Conservation (phyloP, 2,329 filamentous ascomycete species). For the Zasmidium cellare region DNA sequence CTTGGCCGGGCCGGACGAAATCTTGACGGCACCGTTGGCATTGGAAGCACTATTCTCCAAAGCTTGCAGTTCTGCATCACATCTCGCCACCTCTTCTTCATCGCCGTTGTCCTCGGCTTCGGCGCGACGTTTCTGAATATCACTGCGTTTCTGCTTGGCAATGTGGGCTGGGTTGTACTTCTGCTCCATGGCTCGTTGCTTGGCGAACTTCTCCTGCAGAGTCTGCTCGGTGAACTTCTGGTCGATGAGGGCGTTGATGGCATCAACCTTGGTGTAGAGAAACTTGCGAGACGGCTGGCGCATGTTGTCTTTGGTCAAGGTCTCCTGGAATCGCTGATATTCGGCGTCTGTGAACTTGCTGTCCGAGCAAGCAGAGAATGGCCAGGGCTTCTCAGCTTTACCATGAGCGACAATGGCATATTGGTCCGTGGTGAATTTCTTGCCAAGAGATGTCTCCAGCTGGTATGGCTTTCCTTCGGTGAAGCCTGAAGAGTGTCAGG, state of each 20-base stretch:
- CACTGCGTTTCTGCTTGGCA: conserved; percentile 66
- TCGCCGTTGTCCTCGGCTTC: conserved; percentile 67
- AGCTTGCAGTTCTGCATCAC: conserved; percentile 51
- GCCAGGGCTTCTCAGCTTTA: conserved; percentile 79
- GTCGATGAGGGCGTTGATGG: conserved; percentile 77
- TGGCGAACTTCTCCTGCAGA: conserved; percentile 74
- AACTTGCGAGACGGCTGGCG: conserved; percentile 71
- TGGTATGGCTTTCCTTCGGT: conserved; percentile 78
- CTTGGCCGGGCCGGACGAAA: conserved; percentile 34
- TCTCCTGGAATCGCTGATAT: conserved; percentile 76
- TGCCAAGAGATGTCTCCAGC: conserved; percentile 71
- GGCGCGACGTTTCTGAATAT: conserved; percentile 64
- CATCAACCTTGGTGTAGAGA: conserved; percentile 70
- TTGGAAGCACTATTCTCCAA: conserved; percentile 69
- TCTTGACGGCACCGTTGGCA: conserved; percentile 52
- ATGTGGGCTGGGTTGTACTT: conserved; percentile 54
- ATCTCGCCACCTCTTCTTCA: conserved; percentile 52
- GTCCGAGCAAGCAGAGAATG: conserved; percentile 89
- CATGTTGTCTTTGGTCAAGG: conserved; percentile 70
- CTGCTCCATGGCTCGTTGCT: conserved; percentile 66
- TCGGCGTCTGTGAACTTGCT: conserved; percentile 76
- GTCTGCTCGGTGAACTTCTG: conserved; percentile 82
- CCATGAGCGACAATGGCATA: conserved; percentile 82
- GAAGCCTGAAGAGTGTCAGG: conserved; percentile 60
- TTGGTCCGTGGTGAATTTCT: conserved; percentile 78